Conservation (phyloP, 805 yeast genomes). For the Sugiyamaella smithiae region DNA sequence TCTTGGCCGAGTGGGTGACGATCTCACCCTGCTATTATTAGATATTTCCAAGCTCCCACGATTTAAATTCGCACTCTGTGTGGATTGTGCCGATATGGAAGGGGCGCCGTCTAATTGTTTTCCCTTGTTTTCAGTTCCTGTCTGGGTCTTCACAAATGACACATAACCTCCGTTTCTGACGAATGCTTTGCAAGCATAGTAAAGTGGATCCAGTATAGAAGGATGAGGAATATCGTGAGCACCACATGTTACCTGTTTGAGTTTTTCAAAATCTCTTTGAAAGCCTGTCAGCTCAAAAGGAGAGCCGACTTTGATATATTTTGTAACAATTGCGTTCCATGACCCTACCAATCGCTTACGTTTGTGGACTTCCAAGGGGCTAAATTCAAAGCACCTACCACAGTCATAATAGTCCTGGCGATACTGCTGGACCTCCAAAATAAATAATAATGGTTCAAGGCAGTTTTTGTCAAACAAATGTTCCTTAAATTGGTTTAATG, state of each 20-base stretch:
- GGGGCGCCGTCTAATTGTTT: no score
- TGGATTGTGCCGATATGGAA: no score
- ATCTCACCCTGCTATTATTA: no score
- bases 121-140: no score
- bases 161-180: not conserved
- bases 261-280: not conserved
- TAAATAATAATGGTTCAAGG: conserved; percentile 33
- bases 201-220: not conserved
- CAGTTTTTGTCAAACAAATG: conserved; percentile 33
- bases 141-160: not conserved
- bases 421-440: conserved; percentile 30
- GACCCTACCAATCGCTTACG: not conserved
- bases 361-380: not conserved
- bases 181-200: not conserved
- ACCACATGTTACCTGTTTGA: not conserved
- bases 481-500: conserved; percentile 29
- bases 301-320: not conserved
- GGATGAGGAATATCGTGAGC: not conserved
- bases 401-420: not conserved
- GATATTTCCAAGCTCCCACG: no score
- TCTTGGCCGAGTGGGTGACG: no score
- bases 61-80: no score
- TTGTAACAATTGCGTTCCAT: not conserved
- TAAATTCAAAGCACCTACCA: not conserved
- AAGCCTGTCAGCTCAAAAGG: not conserved